phyloP scores from a whole-genome alignment of 805 yeast species.

The Wickerhamomyces silvicola region DNA sequence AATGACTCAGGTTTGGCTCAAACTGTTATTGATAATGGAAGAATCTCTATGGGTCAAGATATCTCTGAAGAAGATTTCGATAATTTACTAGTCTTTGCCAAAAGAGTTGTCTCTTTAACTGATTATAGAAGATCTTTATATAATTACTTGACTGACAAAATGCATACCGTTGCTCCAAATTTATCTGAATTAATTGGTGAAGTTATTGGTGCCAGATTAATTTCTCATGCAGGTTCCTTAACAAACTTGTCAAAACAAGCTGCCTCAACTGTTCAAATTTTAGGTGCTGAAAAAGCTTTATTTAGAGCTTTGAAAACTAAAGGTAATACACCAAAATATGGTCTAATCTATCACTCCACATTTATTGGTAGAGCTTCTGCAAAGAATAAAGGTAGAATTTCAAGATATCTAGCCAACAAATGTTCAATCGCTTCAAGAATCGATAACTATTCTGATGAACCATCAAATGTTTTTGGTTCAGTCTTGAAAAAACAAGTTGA shows the following conservation, averaged over 20 bases:
- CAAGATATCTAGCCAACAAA: conserved; percentile 97
- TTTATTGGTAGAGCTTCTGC: conserved; percentile 95
- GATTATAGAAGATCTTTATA: conserved; percentile 84
- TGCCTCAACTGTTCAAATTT: conserved; percentile 96
- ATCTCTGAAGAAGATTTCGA: conserved; percentile 91
- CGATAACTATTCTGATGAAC: conserved; percentile 94
- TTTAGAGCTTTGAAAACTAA: conserved; percentile 98
- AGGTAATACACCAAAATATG: conserved; percentile 98
- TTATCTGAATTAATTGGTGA: conserved; percentile 95
- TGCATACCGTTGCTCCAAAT: conserved; percentile 98
- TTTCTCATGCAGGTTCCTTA: conserved; percentile 97
- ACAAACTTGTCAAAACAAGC: conserved; percentile 96
- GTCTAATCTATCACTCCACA: conserved; percentile 93
- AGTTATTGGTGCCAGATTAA: conserved; percentile 97
- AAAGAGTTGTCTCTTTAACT: conserved; percentile 84
- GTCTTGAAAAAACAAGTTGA: conserved; percentile 95
- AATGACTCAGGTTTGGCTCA: conserved; percentile 90
- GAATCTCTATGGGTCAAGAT: conserved; percentile 99
- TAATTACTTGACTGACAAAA: conserved; percentile 86
- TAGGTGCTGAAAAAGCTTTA: conserved; percentile 98
- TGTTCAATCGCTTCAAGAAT: conserved; percentile 98
- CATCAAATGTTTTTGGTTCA: conserved; percentile 83
- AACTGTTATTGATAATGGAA: conserved; percentile 87
- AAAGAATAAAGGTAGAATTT: conserved; percentile 98
- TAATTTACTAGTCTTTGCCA: conserved; percentile 85